Conservation (phyloP, 2,329 filamentous ascomycete genomes). For the Penicillium thymicola region DNA sequence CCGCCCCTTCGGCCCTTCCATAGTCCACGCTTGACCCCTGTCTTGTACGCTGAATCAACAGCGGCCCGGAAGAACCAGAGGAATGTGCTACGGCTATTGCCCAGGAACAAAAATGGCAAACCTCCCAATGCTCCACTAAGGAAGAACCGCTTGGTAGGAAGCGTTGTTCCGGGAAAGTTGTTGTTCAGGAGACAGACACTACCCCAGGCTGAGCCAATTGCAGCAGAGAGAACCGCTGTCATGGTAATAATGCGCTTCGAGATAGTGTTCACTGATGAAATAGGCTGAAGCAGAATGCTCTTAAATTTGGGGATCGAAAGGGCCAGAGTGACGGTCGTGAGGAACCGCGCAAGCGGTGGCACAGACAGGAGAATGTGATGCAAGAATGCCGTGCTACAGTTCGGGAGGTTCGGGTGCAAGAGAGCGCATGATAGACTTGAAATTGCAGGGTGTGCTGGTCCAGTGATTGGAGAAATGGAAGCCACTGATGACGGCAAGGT, state of each 20-base stretch:
- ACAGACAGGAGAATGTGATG: slow-evolving; percentile 85
- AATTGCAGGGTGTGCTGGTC: slow-evolving; percentile 82
- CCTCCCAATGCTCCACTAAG: slow-evolving; percentile 82
- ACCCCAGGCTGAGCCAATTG: slow-evolving; percentile 85
- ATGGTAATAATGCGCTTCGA: slow-evolving; percentile 68
- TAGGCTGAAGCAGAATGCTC: slow-evolving; percentile 65
- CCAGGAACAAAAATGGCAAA: slow-evolving; percentile 70
- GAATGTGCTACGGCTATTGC: slow-evolving; percentile 60
- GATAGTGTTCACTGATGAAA: slow-evolving; percentile 64
- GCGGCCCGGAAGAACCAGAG: slow-evolving; percentile 75
- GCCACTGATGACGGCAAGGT: slow-evolving; percentile 61
- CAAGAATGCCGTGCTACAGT: slow-evolving; percentile 80
- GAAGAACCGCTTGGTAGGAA: slow-evolving; percentile 85
- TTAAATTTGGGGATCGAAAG: slow-evolving; percentile 68
- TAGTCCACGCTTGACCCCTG: slow-evolving; percentile 84
- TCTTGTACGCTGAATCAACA: slow-evolving; percentile 84
- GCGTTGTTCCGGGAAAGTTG: slow-evolving; percentile 67
- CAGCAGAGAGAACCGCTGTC: slow-evolving; percentile 73
- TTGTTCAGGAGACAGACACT: slow-evolving; percentile 85
- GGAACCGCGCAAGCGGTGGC: slow-evolving; percentile 69
- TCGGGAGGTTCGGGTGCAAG: slow-evolving; percentile 82
- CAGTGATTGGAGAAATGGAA: slow-evolving; percentile 71
- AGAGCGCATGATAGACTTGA: slow-evolving; percentile 82
- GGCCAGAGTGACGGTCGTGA: slow-evolving; percentile 62
- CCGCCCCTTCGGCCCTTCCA: slow-evolving; percentile 80